Conservation (phyloP, 495 filamentous ascomycete genomes). For the Aspergillus incahuasiensis region DNA sequence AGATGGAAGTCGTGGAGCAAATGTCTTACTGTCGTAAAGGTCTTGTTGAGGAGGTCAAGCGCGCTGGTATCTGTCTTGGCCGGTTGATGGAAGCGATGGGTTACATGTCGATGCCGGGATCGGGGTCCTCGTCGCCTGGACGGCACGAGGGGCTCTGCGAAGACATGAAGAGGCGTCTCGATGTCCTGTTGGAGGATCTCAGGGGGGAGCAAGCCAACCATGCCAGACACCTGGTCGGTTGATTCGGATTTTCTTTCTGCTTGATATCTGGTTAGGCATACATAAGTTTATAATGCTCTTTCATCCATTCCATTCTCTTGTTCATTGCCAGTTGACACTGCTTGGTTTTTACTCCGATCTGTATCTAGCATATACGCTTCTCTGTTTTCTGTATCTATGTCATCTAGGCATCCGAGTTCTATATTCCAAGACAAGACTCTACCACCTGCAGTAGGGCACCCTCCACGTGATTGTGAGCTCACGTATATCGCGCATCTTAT, state of each 20-base stretch:
- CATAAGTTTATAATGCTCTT: too few relatives aligned
- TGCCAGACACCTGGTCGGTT: background rate
- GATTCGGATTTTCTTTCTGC: background rate
- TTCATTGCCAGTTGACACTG: too few relatives aligned
- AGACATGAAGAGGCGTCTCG: slow-evolving; percentile 13
- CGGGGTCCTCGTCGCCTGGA: background rate
- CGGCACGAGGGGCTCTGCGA: slow-evolving; percentile 13
- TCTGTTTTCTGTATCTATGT: too few relatives aligned
- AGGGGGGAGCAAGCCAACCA: background rate
- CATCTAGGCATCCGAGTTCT: too few relatives aligned
- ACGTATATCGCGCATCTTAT: too few relatives aligned
- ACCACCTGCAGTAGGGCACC: too few relatives aligned
- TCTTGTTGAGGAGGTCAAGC: slow-evolving; percentile 13
- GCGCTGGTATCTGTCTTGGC: slow-evolving; percentile 9
- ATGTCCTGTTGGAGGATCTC: slow-evolving; percentile 7
- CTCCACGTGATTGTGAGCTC: too few relatives aligned
- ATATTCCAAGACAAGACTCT: too few relatives aligned
- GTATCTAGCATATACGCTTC: too few relatives aligned
- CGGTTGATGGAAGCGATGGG: slow-evolving; percentile 11
- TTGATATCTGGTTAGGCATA: background rate
- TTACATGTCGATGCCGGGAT: background rate
- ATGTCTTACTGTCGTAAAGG: slow-evolving; percentile 9
- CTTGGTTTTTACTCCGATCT: too few relatives aligned
- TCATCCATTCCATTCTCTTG: too few relatives aligned
- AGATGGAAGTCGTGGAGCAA: slow-evolving; percentile 15